Evolutionary conservation across 1,139 yeast genomes (phyloP).

Genomic region (Geotrichum macrosporum): DNA sequence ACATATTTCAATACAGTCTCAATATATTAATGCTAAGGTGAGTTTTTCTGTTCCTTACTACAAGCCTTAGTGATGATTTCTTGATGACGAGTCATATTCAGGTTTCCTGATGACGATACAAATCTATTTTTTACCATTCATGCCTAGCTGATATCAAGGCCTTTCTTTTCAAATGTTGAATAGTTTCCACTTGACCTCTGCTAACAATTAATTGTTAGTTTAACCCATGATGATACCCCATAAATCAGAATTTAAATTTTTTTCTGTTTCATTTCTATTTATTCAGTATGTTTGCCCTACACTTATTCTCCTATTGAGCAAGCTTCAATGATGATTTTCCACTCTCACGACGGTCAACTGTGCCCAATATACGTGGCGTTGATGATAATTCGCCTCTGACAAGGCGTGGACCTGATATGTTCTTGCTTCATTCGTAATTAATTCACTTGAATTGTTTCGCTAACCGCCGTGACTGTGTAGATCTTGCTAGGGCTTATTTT

Average conservation of each 20-base stretch:
- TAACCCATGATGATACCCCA: slow-evolving; percentile 9
- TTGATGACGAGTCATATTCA: slow-evolving; percentile 99
- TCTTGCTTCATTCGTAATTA: not conserved
- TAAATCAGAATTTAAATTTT: slow-evolving; percentile 5
- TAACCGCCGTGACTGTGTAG: slow-evolving; percentile 1
- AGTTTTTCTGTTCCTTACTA: no score
- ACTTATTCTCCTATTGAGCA: slow-evolving; percentile 2
- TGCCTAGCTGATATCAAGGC: slow-evolving; percentile 45
- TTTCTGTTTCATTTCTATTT: not conserved
- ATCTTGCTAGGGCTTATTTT: no score
- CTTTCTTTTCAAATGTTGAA: no score
- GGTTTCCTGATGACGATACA: slow-evolving; percentile 90
- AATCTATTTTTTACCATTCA: slow-evolving; percentile 78
- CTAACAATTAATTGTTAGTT: slow-evolving; percentile 1
- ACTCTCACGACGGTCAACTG: slow-evolving; percentile 99
- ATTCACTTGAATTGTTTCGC: slow-evolving; percentile 11
- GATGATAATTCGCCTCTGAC: slow-evolving; percentile 98
- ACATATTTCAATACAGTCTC: no score
- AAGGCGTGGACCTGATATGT: slow-evolving; percentile 87
- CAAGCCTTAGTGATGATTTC: slow-evolving; percentile 78
- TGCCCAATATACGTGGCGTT: slow-evolving; percentile 75
- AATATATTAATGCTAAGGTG: no score
- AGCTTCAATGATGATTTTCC: slow-evolving; percentile 72
- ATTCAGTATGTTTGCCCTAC: no score
- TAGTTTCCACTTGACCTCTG: not conserved